These are phyloP conservation scores for Neospora caninum DNA, from an alignment of 169 alveolate species.

Conservation along the genomic window DNA sequence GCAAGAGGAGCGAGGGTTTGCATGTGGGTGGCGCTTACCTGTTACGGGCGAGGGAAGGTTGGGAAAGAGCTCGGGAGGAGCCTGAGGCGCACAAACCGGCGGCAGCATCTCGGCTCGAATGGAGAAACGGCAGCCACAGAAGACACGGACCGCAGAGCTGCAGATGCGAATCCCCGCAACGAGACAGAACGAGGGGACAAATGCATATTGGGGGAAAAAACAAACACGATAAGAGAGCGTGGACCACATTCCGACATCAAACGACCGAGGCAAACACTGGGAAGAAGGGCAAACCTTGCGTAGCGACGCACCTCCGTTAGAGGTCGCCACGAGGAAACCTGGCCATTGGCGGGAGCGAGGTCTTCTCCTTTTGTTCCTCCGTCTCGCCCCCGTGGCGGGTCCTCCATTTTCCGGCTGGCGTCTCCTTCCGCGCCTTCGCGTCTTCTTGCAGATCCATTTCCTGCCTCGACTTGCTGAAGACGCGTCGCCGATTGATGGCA, in stretches of 20 bases:
- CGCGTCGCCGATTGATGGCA: neutral
- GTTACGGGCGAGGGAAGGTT: constrained; percentile 17
- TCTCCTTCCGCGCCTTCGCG: neutral
- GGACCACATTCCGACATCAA: no score
- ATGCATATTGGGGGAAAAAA: no score
- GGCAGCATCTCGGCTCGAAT: neutral
- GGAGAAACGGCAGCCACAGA: neutral
- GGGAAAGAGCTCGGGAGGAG: neutral
- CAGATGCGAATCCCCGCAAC: no score
- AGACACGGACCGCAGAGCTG: neutral
- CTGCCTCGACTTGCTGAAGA: neutral
- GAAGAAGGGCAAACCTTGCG: neutral
- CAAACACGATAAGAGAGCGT: no score
- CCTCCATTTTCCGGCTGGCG: neutral
- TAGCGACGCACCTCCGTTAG: neutral
- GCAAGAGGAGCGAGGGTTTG: no score
- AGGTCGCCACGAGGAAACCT: neutral
- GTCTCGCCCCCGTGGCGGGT: neutral
- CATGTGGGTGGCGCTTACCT: neutral
- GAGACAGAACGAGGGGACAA: no score
- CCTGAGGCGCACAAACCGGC: neutral
- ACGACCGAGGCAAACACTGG: no score
- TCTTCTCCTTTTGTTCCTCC: neutral
- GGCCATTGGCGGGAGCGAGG: neutral
- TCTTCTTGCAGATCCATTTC: neutral